Evolutionary conservation across 164 flowering plant species (phyloP).

Genomic region (Echeveria elegans): DNA sequence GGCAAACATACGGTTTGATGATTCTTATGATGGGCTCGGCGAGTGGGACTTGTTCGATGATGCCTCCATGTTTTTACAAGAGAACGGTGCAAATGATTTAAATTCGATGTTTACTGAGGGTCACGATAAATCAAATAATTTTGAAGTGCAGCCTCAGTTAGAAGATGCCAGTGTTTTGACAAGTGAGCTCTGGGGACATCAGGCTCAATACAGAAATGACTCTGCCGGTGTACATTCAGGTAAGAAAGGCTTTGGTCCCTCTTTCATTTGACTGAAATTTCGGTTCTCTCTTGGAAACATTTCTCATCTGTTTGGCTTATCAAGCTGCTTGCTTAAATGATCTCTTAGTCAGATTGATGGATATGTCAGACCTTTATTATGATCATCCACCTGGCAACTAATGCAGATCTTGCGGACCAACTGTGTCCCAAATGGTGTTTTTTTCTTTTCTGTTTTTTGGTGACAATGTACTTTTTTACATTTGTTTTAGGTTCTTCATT

Average conservation of each 20-base stretch:
- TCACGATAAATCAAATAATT: too few relatives aligned
- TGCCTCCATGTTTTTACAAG: background rate
- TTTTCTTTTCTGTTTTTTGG: background rate
- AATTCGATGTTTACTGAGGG: background rate
- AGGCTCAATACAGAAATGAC: background rate
- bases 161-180: background rate
- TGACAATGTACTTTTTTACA: background rate
- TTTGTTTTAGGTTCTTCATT: background rate
- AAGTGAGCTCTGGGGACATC: background rate
- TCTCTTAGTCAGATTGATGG: background rate
- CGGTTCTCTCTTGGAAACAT: background rate
- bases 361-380: background rate
- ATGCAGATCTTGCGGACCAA: background rate
- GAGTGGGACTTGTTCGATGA: slow-evolving; percentile 14
- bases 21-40: slow-evolving; percentile 26
- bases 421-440: background rate
- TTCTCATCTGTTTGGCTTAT: background rate
- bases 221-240: background rate
- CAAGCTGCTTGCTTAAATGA: background rate
- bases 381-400: background rate
- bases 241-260: background rate
- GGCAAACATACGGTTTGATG: slow-evolving; percentile 18
- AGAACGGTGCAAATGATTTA: background rate
- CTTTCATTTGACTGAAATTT: background rate
- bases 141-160: background rate